Evolutionary conservation across 1,284 basidiomycete genomes (phyloP).

Genomic region (Ustilago lituana): DNA sequence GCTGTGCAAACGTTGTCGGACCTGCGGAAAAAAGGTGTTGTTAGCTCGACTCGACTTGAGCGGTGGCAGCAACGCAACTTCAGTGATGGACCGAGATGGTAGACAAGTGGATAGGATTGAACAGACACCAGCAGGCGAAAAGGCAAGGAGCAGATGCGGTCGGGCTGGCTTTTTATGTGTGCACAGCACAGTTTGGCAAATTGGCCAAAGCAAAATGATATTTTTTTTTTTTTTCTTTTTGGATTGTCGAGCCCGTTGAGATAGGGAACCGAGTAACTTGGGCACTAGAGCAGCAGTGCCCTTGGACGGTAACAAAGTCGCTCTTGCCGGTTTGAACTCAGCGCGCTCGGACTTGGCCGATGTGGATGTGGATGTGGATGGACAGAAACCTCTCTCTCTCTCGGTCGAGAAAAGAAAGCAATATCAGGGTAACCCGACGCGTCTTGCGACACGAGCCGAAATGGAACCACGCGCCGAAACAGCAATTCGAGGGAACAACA

Average conservation of each 20-base stretch:
- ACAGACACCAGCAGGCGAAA: conserved; percentile 13
- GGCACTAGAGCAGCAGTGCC: no score
- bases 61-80: neutral
- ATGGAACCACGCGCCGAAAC: conserved; percentile 17
- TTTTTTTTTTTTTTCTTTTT: no score
- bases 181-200: neutral
- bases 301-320: no score
- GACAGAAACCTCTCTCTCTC: neutral
- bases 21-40: no score
- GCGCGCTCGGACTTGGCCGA: no score
- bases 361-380: neutral
- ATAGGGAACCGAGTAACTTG: no score
- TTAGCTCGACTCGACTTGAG: no score
- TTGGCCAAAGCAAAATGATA: no score
- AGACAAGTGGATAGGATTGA: conserved; percentile 14
- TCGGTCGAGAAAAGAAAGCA: conserved; percentile 15
- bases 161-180: conserved; percentile 2
- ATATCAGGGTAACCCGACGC: conserved; percentile 24
- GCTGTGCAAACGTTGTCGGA: no score
- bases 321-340: no score
- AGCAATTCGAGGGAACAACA: conserved; percentile 10
- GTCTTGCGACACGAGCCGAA: conserved; percentile 20
- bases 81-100: conserved; percentile 5
- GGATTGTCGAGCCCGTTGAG: no score
- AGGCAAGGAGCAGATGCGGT: neutral